A percentile compares a stretch with the other conserved stretches of the same genome.
Conservation (phyloP, 2,329 filamentous ascomycete species). For the Colletotrichum camelliae region DNA sequence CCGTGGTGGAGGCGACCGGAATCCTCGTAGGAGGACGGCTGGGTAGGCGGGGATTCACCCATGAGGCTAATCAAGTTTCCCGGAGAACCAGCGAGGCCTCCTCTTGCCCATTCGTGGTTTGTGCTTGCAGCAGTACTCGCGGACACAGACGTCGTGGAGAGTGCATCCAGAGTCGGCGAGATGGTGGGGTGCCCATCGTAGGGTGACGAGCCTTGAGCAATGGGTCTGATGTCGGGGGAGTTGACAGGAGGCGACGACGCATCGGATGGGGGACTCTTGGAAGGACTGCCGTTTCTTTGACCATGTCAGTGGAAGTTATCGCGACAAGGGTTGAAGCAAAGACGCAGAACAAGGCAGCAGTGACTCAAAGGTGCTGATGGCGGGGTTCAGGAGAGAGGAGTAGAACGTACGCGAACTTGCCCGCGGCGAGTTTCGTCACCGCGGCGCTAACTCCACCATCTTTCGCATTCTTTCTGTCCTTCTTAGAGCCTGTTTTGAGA, state of each 20-base stretch:
- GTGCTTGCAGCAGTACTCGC: conserved; percentile 53
- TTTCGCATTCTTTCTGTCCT: conserved; percentile 61
- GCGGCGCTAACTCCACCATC: conserved; percentile 57
- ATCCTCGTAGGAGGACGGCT: conserved; percentile 58
- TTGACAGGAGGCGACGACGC: conserved; percentile 45
- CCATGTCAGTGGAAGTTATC: conserved; percentile 9
- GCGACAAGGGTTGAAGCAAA: conserved; percentile 27
- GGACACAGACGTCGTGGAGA: conserved; percentile 54
- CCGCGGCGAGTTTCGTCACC: conserved; percentile 57
- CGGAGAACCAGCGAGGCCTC: conserved; percentile 55
- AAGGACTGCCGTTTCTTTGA: conserved; percentile 34
- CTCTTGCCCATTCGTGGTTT: conserved; percentile 50
- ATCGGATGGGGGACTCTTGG: conserved; percentile 34
- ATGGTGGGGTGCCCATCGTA: conserved; percentile 48
- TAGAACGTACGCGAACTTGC: conserved; percentile 55
- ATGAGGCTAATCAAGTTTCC: conserved; percentile 56
- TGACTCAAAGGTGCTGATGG: conserved; percentile 30
- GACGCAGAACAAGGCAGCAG: conserved; percentile 16
- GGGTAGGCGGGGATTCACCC: conserved; percentile 58
- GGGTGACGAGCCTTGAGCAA: conserved; percentile 32
- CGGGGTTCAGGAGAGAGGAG: not conserved
- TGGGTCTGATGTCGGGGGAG: conserved; percentile 52
- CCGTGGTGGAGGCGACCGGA: conserved; percentile 46
- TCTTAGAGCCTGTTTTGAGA: conserved; percentile 47
- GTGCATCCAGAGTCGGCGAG: conserved; percentile 54